These are phyloP conservation scores for Phytophthora ohioensis DNA, from an alignment of 352 stramenopile genomes.

Conservation along the genomic window DNA sequence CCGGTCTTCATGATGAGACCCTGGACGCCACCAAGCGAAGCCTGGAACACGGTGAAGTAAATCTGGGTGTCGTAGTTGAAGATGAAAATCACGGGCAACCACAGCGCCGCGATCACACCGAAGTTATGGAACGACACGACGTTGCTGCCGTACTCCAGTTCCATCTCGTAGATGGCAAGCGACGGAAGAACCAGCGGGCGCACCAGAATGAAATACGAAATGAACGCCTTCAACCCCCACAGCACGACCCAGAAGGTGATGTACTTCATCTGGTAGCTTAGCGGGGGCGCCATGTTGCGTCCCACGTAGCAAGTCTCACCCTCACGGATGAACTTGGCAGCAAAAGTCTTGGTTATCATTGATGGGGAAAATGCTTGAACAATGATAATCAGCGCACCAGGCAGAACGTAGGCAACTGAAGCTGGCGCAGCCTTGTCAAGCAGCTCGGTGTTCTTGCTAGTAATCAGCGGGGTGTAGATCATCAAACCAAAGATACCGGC, in stretches of 20 bases:
- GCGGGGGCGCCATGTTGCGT: constrained; percentile 71
- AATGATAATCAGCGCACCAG: constrained; percentile 52
- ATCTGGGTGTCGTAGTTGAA: constrained; percentile 88
- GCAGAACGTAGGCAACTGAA: constrained; percentile 50
- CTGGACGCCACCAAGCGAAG: constrained; percentile 56
- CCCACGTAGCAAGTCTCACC: constrained; percentile 72
- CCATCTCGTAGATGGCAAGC: constrained; percentile 77
- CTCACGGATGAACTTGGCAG: constrained; percentile 77
- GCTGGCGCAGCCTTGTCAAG: constrained; percentile 49
- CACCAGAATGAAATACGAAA: constrained; percentile 80
- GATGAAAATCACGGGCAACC: constrained; percentile 75
- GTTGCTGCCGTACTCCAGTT: constrained; percentile 62
- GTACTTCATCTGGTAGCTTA: constrained; percentile 69
- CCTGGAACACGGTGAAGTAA: constrained; percentile 82
- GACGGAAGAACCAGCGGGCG: constrained; percentile 72
- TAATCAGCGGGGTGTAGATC: constrained; percentile 63
- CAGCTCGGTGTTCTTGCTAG: constrained; percentile 45
- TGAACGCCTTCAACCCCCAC: constrained; percentile 64
- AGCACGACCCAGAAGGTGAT: constrained; percentile 73
- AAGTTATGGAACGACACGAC: constrained; percentile 80
- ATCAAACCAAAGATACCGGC: constrained; percentile 65
- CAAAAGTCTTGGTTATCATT: constrained; percentile 60
- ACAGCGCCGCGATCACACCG: constrained; percentile 66
- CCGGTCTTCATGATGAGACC: constrained; percentile 78
- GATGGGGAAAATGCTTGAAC: constrained; percentile 55